Evolutionary conservation across 192 early-diverging fungal genomes (phyloP), one percentile per base, ranked within the genome.

Genomic region (Rhizoclosmatium sp.): DNA sequence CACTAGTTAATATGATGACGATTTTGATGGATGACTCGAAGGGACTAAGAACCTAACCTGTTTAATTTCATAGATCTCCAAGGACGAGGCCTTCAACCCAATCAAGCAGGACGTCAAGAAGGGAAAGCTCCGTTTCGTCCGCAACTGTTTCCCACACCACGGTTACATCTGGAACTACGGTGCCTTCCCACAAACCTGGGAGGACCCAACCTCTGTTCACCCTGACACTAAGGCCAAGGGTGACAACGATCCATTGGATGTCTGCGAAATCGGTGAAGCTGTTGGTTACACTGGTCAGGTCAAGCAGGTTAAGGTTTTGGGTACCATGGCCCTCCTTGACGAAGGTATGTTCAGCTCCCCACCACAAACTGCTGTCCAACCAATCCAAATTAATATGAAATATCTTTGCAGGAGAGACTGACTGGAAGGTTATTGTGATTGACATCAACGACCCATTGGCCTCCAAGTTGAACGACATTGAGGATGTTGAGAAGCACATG

Each of bases 101-200:
- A 98, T 99, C 87, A 94, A 95, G 89, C 98, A 99, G 87, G 98
- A 99, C 82, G 89, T 93, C 80, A 98, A 98, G 93, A 99, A 99
- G 90, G 96, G 96, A 80, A 99, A 99, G 90, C 94, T 98, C 76
- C 93, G 98, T 75, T 98, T 91, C 84, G 97, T 99, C 75, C 93
- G 96, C 84, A 98, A 99, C 92, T 93, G 94, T 86, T 99, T 98
- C 93, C 98, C 98, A 7, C 96, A 98, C 92, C 95, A 99, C 87
- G 98, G 98, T 75, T 99, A 99, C 87, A 98, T 99, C 87, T 99
- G 98, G 98, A 99, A 99, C 96, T 98, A 99, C 81, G 98, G 98
- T 82, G 97, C 97, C 76, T 90, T 99, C 82, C 98, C 98, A 46
- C 96, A 97, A 91, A 99, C 98, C 69, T 99, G 98, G 98, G 98